Conservation (phyloP, 768 basidiomycete species). For the Lactarius vividus region DNA sequence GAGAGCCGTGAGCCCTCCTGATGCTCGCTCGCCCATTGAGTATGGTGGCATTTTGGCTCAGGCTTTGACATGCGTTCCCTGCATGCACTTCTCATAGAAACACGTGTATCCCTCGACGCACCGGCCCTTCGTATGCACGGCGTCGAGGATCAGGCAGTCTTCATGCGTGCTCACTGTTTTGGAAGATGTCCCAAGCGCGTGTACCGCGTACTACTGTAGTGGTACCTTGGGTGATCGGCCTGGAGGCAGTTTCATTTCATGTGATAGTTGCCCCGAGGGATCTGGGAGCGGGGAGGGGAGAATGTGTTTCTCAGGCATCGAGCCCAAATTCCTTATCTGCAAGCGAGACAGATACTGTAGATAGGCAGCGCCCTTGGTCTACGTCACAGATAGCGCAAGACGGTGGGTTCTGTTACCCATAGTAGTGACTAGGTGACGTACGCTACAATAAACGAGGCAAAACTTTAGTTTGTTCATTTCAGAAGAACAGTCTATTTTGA, state of each 20-base stretch:
- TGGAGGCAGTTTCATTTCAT: conserved; percentile 11
- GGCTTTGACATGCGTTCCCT: conserved; percentile 10
- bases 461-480: background rate
- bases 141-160: conserved; percentile 5
- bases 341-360: background rate
- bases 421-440: conserved; percentile 18
- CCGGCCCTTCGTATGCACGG: conserved; percentile 4
- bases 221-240: background rate
- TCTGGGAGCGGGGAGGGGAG: background rate
- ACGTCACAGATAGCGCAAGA: conserved; percentile 10
- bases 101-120: conserved; percentile 22
- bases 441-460: conserved; percentile 14
- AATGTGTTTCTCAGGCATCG: background rate
- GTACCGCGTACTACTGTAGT: background rate
- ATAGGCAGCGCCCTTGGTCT: background rate
- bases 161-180: conserved; percentile 6
- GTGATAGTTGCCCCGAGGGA: conserved; percentile 13
- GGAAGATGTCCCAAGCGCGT: background rate
- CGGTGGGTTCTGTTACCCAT: background rate
- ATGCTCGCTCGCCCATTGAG: background rate
- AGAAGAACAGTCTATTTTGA: background rate
- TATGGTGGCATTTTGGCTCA: background rate
- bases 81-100: conserved; percentile 15
- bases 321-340: conserved; percentile 15
- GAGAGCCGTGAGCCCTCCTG: background rate